Percentiles rank a stretch among this genome's conserved stretches.
Evolutionary conservation across 2,329 filamentous ascomycete species (phyloP).

Genomic region (Scleromitrula shiraiana): DNA sequence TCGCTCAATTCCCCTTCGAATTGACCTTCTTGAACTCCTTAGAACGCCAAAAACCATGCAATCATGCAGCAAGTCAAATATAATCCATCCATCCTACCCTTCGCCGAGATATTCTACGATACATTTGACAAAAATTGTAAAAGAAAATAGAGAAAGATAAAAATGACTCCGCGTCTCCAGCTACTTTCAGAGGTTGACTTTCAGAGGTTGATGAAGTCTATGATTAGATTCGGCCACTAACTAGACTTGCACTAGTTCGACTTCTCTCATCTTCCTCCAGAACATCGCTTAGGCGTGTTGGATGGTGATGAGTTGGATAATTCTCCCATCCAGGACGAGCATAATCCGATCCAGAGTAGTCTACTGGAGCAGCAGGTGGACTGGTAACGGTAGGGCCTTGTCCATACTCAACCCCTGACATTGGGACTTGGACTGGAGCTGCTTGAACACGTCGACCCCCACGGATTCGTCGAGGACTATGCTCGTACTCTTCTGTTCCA

Average conservation of each 20-base stretch:
- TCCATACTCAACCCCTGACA: conserved; percentile 24
- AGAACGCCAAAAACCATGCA: neutral
- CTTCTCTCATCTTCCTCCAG: conserved; percentile 78
- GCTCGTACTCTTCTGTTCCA: conserved; percentile 51
- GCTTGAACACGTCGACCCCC: conserved; percentile 16
- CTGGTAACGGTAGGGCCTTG: conserved; percentile 16
- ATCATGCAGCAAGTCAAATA: conserved; percentile 1
- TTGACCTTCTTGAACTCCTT: conserved; percentile 1
- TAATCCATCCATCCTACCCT: neutral
- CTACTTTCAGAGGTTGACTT: no score
- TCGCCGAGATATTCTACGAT: conserved; percentile 7
- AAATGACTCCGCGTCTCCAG: conserved; percentile 1
- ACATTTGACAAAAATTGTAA: neutral
- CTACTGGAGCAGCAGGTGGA: conserved; percentile 32
- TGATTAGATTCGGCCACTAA: conserved; percentile 18
- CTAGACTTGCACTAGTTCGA: conserved; percentile 50
- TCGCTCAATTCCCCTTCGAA: no score
- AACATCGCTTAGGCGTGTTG: conserved; percentile 81
- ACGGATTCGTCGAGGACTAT: conserved; percentile 22
- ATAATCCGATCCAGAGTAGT: conserved; percentile 62
- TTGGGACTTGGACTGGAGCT: conserved; percentile 15
- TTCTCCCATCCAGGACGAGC: conserved; percentile 63
- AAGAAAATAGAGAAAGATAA: neutral
- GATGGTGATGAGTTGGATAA: conserved; percentile 76
- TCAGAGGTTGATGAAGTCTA: no score